Conservation (phyloP, 169 alveolate species). For the Eimeria brunetti region DNA sequence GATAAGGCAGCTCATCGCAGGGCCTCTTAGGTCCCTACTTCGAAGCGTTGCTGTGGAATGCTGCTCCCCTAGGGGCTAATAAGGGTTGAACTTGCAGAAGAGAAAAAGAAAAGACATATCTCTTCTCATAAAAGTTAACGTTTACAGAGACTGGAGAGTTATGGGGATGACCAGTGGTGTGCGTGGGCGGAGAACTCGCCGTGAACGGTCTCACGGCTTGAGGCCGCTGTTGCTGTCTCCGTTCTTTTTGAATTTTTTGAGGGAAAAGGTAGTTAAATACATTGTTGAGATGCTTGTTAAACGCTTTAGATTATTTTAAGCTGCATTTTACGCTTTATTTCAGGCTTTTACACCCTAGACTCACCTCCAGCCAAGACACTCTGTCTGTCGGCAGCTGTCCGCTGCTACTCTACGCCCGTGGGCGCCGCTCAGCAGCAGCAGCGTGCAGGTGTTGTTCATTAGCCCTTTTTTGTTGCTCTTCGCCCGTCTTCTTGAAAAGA, state of each 20-base stretch:
- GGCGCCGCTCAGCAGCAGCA: background rate
- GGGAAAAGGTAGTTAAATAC: background rate
- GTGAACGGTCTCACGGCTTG: background rate
- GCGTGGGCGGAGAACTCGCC: background rate
- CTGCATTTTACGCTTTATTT: background rate
- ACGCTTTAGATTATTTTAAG: background rate
- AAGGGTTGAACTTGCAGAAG: background rate
- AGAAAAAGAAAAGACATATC: background rate
- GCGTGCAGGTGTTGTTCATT: too few relatives aligned
- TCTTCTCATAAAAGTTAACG: background rate
- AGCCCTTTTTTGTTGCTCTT: background rate
- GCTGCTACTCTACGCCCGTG: background rate
- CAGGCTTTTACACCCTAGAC: background rate
- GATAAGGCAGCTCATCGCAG: too few relatives aligned
- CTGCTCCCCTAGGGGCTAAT: background rate
- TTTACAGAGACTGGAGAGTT: background rate
- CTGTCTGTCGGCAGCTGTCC: slow-evolving; percentile 42
- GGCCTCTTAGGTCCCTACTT: too few relatives aligned
- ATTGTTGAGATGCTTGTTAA: background rate
- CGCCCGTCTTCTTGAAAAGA: background rate
- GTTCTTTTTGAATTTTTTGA: background rate
- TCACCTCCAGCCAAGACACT: background rate
- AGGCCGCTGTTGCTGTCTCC: background rate
- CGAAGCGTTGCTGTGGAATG: too few relatives aligned
- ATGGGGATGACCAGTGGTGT: background rate